These are phyloP conservation scores for Pleoardoris graminearum DNA, from an alignment of 2,329 filamentous ascomycete genomes.

Conservation along the genomic window DNA sequence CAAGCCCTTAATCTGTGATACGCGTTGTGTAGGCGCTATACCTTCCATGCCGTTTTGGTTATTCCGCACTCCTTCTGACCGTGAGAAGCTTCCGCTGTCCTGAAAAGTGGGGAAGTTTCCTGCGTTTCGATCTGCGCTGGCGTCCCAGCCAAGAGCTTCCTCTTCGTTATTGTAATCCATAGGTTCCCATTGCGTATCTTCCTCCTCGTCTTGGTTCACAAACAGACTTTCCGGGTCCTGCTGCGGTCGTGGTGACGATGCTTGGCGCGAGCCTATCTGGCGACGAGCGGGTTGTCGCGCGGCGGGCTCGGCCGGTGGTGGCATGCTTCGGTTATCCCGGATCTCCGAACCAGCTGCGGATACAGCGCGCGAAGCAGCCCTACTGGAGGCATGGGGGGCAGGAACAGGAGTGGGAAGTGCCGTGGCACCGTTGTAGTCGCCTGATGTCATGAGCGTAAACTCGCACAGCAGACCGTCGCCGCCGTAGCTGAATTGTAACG, in stretches of 20 bases:
- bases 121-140: conserved; percentile 58
- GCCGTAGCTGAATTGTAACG: conserved; percentile 73
- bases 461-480: conserved; percentile 71
- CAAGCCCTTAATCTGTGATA: conserved; percentile 60
- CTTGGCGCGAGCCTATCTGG: conserved; percentile 33
- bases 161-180: conserved; percentile 67
- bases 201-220: conserved; percentile 68
- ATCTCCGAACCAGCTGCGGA: conserved; percentile 25
- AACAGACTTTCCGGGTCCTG: conserved; percentile 71
- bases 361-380: conserved; percentile 38
- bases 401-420: conserved; percentile 45
- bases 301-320: conserved; percentile 44
- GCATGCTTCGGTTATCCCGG: conserved; percentile 41
- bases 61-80: conserved; percentile 19
- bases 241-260: conserved; percentile 41
- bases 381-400: conserved; percentile 43
- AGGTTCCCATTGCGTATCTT: conserved; percentile 71
- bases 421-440: conserved; percentile 57
- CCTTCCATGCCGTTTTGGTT: conserved; percentile 38
- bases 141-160: conserved; percentile 74
- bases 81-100: conserved; percentile 43
- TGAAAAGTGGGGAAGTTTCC: conserved; percentile 50
- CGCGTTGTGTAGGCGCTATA: conserved; percentile 72
- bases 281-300: conserved; percentile 37
- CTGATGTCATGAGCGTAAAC: conserved; percentile 81